These are phyloP conservation scores for Fallopia convolvulus DNA, from an alignment of 148 eudicot genomes.

Conservation along the genomic window DNA sequence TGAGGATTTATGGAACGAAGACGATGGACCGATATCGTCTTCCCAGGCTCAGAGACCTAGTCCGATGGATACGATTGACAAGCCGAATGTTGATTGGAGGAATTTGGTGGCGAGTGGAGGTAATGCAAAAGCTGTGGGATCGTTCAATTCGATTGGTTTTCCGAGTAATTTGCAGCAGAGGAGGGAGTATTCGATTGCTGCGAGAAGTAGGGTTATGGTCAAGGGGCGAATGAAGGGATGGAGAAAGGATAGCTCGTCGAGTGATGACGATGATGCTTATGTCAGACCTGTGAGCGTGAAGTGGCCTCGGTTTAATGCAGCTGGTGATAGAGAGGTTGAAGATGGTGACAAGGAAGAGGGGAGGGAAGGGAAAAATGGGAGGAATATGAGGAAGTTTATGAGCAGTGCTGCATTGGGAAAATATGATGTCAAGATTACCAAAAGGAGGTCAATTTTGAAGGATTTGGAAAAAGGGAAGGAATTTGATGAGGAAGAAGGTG, in stretches of 20 bases:
- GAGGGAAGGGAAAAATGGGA: conserved; percentile 20
- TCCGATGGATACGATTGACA: conserved; percentile 5
- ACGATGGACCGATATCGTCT: conserved; percentile 54
- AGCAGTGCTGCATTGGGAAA: conserved; percentile 78
- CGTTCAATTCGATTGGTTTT: neutral
- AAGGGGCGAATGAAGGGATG: conserved; percentile 14
- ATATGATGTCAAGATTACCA: conserved; percentile 51
- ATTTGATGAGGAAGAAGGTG: conserved; percentile 42
- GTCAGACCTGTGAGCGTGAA: conserved; percentile 15
- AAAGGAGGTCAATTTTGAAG: conserved; percentile 34
- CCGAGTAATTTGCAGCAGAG: conserved; percentile 22
- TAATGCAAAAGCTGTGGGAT: neutral
- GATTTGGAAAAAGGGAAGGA: conserved; percentile 41
- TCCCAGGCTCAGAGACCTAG: conserved; percentile 8
- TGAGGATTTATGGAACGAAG: conserved; percentile 81
- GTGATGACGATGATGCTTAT: conserved; percentile 28
- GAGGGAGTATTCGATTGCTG: conserved; percentile 35
- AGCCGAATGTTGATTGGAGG: conserved; percentile 31
- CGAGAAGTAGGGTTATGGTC: conserved; percentile 16
- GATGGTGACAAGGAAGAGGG: conserved; percentile 22
- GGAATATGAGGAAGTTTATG: conserved; percentile 30
- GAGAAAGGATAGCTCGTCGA: conserved; percentile 32
- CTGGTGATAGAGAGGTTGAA: conserved; percentile 24
- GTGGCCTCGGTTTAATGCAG: conserved; percentile 39
- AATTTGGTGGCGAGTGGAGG: conserved; percentile 21